Evolutionary conservation across 2,329 filamentous ascomycete genomes (phyloP), one percentile per base, ranked within the genome.

Genomic region (Bipolaris cookei): DNA sequence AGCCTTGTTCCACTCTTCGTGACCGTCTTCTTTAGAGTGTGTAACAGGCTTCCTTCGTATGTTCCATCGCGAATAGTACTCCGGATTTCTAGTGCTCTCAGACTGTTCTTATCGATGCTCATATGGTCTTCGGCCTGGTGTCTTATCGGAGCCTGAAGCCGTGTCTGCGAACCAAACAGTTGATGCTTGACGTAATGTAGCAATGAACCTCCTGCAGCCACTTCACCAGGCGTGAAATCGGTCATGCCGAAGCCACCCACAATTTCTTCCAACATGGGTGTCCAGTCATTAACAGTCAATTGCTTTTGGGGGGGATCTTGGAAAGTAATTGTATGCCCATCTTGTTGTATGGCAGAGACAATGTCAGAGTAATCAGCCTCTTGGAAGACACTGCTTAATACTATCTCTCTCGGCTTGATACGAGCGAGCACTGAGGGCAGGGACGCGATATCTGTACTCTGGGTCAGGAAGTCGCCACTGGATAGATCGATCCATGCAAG

Each of bases 401-500:
- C 84, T 48, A 98, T 88, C 74, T 99, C 95, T 42, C 89, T 85
- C 1, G 95, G 92, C 16, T 87, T 86, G 61, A 98, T 89, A 23
- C 94, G 88, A 25, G 93, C 90, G 48, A 98, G 81, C 18, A 90
- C 87, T 8, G 93, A 92, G n/a, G 90, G 83, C 4, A 99, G 79
- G 52, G 88, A 87, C 47, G 85, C 81, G 6, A 93, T 77, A 18
- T 88, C 88, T 0, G 90, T 88, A 16, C 81, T 81, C 71, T 98
- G 92, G 0, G 92, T 97, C 69, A 88, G 92, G 77, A 99, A 99
- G 68, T 94, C 90, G 13, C 95, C 95, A 2, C 95, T 99, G 7
- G 95, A 97, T 23, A 98, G 79, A 76, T 99, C 95, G 44, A 98
- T 81, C 95, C 95, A 99, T 38, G 95, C 91, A 47, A 99, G 80